Conservation (phyloP, 768 basidiomycete genomes). For the Termitomyces sp. region DNA sequence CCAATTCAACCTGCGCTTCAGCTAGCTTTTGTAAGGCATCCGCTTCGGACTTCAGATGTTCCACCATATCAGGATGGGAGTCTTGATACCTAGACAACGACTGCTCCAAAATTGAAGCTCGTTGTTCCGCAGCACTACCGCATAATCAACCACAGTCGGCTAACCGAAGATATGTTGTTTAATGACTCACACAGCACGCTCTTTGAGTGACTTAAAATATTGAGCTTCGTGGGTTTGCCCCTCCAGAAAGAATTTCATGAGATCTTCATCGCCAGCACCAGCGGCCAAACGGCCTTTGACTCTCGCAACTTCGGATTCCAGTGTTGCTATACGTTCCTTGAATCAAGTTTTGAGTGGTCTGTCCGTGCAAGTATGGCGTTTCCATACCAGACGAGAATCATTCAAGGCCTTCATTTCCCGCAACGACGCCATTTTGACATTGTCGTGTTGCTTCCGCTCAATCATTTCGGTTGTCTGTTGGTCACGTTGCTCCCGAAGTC, state of each 20-base stretch:
- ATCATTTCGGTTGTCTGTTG: constrained; percentile 58
- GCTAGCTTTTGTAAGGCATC: constrained; percentile 48
- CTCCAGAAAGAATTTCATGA: constrained; percentile 66
- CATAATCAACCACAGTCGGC: constrained; percentile 13
- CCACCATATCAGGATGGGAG: constrained; percentile 50
- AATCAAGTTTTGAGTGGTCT: constrained; percentile 5
- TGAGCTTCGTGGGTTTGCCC: constrained; percentile 48
- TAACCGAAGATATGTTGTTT: not conserved
- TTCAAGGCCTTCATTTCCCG: constrained; percentile 66
- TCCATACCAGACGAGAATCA: constrained; percentile 54
- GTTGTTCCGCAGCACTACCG: constrained; percentile 52
- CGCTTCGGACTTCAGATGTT: constrained; percentile 46
- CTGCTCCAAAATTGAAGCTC: constrained; percentile 48
- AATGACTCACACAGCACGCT: constrained; percentile 50
- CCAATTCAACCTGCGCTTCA: constrained; percentile 43
- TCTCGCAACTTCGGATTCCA: constrained; percentile 71
- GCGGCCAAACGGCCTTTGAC: constrained; percentile 79
- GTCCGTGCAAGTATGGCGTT: not conserved
- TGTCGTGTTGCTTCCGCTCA: constrained; percentile 67
- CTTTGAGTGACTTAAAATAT: constrained; percentile 52
- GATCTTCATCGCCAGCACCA: constrained; percentile 61
- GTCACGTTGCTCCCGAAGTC: constrained; percentile 72
- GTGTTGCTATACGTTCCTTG: constrained; percentile 68
- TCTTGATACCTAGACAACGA: constrained; percentile 44
- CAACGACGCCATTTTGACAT: constrained; percentile 50